Evolutionary conservation across 148 eudicot species (phyloP).

Genomic region (Limonium bicolor): DNA sequence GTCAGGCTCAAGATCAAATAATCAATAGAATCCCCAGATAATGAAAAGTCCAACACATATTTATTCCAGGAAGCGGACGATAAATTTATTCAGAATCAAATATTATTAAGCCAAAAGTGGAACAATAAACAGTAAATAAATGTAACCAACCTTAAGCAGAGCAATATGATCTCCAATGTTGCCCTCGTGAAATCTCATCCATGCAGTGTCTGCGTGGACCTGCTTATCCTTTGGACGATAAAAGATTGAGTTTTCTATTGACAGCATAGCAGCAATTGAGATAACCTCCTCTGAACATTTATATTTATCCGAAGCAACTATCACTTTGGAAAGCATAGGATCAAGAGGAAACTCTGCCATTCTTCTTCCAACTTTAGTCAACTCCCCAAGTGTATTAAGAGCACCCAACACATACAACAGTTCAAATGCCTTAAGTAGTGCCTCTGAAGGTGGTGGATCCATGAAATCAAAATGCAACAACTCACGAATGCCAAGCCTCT

Average conservation of each 20-base stretch:
- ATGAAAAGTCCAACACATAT: no score
- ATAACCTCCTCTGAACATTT: constrained; percentile 59
- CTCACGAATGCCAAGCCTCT: constrained; percentile 67
- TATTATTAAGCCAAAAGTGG: no score
- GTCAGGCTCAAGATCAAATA: no score
- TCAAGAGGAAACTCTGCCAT: constrained; percentile 82
- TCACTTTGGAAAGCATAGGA: constrained; percentile 73
- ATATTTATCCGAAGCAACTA: constrained; percentile 46
- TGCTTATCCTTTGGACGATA: constrained; percentile 73
- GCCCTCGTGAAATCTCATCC: constrained; percentile 58
- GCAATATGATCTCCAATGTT: constrained; percentile 72
- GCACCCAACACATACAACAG: constrained; percentile 52
- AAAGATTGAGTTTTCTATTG: constrained; percentile 63
- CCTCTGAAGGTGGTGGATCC: constrained; percentile 80
- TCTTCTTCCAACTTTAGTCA: constrained; percentile 61
- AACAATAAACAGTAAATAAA: no score
- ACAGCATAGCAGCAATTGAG: constrained; percentile 66
- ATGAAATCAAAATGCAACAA: constrained; percentile 61
- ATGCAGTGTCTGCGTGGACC: constrained; percentile 61
- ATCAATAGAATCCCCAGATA: no score
- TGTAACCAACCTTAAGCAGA: constrained; percentile 57
- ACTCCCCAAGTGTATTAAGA: constrained; percentile 45
- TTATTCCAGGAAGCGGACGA: no score
- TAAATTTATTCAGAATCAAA: no score
- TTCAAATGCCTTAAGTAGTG: constrained; percentile 56